Conservation (phyloP, 1,139 yeast genomes). For the Saccharomycopsis hybrid region DNA sequence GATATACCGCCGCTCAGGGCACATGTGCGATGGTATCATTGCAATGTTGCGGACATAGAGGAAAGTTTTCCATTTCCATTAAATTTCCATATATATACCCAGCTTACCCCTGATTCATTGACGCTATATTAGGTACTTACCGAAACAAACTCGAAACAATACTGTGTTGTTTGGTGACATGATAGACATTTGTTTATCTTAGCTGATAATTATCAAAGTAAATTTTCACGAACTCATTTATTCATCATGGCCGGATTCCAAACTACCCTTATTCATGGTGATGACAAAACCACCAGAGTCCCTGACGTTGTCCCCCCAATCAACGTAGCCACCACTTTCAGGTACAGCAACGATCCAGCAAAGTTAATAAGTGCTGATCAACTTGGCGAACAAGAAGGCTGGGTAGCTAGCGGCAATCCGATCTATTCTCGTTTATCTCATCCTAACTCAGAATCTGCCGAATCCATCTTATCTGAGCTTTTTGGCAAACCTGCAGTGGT, state of each 20-base stretch:
- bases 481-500: conserved; percentile 53
- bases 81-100: too few species aligned
- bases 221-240: not conserved
- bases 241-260: conserved; percentile 32
- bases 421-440: conserved; percentile 68
- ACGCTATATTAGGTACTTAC: too few species aligned
- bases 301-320: conserved; percentile 57
- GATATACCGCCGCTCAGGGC: too few species aligned
- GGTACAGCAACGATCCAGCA: conserved; percentile 55
- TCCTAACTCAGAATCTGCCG: conserved; percentile 65
- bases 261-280: conserved; percentile 57
- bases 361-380: conserved; percentile 41
- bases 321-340: conserved; percentile 72
- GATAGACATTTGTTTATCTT: too few species aligned
- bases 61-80: too few species aligned
- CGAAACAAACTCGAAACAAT: too few species aligned
- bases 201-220: too few species aligned
- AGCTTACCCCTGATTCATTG: too few species aligned
- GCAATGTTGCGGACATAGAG: too few species aligned
- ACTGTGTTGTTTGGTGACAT: too few species aligned
- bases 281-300: conserved; percentile 37
- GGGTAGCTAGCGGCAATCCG: conserved; percentile 28
- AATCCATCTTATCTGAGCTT: conserved; percentile 54
- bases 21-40: too few species aligned
- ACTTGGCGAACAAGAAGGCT: conserved; percentile 18